phyloP scores from a whole-genome alignment of 2,329 filamentous ascomycete species.

The Cyanodermella asteris region DNA sequence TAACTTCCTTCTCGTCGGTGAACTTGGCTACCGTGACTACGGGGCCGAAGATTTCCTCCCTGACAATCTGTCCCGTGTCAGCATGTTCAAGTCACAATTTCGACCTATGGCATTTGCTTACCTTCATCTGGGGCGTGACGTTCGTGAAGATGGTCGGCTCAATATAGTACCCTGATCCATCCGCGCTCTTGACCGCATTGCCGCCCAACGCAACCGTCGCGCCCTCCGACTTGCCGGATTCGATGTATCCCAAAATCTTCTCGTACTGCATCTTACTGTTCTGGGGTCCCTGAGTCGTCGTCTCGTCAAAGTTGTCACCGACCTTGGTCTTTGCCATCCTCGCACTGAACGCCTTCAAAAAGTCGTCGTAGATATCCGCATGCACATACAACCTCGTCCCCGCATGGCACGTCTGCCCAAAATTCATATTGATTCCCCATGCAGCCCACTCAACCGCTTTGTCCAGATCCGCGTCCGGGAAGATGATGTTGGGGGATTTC shows the following conservation, averaged over 20 bases:
- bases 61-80: neutral
- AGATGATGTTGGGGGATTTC: slow-evolving; percentile 15
- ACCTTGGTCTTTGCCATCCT: neutral
- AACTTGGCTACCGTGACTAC: slow-evolving; percentile 84
- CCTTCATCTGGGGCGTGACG: too few species aligned
- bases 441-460: slow-evolving; percentile 13
- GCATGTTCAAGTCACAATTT: too few species aligned
- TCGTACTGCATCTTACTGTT: slow-evolving; percentile 1
- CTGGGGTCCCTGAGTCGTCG: neutral
- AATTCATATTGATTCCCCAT: slow-evolving; percentile 13
- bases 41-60: slow-evolving; percentile 84
- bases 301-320: neutral
- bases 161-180: slow-evolving; percentile 70
- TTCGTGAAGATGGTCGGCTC: slow-evolving; percentile 71
- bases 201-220: slow-evolving; percentile 55
- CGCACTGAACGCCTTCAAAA: slow-evolving; percentile 9
- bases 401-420: slow-evolving; percentile 14
- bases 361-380: slow-evolving; percentile 12
- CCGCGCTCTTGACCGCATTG: slow-evolving; percentile 46
- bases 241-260: slow-evolving; percentile 48
- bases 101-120: too few species aligned
- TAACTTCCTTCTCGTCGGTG: slow-evolving; percentile 67
- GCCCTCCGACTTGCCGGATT: slow-evolving; percentile 56
- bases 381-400: slow-evolving; percentile 16
- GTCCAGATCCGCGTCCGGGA: slow-evolving; percentile 14